These are phyloP conservation scores for Thoreauomyces humboldtii DNA, from an alignment of 192 early-diverging fungal genomes.

Conservation along the genomic window DNA sequence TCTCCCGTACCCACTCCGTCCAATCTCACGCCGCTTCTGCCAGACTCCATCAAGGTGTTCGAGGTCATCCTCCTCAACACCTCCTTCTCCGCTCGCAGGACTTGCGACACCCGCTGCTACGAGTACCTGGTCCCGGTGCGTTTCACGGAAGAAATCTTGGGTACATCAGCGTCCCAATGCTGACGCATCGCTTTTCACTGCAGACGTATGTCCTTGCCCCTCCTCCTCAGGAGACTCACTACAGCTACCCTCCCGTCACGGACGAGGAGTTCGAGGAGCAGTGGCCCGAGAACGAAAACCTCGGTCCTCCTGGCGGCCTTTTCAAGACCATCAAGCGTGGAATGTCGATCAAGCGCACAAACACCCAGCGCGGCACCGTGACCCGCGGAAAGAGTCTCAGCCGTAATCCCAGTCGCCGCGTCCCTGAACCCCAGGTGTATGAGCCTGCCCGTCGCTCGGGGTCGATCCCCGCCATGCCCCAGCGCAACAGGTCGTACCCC, in stretches of 20 bases:
- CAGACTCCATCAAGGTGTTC: slow-evolving; percentile 19
- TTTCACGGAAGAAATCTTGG: no score
- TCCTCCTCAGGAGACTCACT: slow-evolving; percentile 45
- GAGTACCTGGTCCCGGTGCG: slow-evolving; percentile 50
- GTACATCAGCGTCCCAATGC: no score
- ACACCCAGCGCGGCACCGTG: slow-evolving; percentile 8
- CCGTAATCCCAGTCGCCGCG: slow-evolving; percentile 1
- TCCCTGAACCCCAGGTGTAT: neutral
- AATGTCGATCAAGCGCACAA: slow-evolving; percentile 27
- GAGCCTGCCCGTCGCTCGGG: slow-evolving; percentile 1
- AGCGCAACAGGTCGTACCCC: no score
- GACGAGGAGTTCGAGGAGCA: slow-evolving; percentile 37
- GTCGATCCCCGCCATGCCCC: no score
- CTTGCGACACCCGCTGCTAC: slow-evolving; percentile 49
- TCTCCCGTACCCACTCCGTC: slow-evolving; percentile 6
- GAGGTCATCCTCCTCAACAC: slow-evolving; percentile 24
- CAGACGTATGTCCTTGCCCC: slow-evolving; percentile 50
- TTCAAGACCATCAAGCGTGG: slow-evolving; percentile 42
- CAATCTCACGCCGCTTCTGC: slow-evolving; percentile 6
- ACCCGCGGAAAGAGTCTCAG: slow-evolving; percentile 1
- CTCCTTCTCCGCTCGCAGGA: slow-evolving; percentile 45
- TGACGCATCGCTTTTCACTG: neutral
- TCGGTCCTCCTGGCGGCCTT: slow-evolving; percentile 32
- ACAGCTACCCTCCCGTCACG: slow-evolving; percentile 22
- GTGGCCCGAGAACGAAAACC: slow-evolving; percentile 10